Percentiles rank a stretch among this genome's conserved stretches.
These are phyloP conservation scores for Kernera saxatilis DNA, from an alignment of 345 rosid genomes.

Conservation along the genomic window DNA sequence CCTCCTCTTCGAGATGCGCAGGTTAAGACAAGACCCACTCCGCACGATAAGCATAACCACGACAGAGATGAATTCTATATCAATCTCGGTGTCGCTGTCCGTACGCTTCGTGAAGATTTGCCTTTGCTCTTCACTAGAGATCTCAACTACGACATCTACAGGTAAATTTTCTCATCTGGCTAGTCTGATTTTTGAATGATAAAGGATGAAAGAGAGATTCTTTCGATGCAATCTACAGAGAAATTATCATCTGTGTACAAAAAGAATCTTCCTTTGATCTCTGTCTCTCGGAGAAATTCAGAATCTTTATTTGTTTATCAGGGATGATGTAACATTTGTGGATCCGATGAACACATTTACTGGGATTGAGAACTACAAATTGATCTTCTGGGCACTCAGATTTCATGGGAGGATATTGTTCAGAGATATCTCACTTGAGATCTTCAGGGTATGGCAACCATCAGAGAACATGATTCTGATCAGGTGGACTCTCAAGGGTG, in stretches of 20 bases:
- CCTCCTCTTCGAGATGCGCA: slow-evolving; percentile 46
- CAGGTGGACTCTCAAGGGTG: slow-evolving; percentile 88
- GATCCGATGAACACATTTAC: slow-evolving; percentile 81
- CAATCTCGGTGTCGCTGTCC: slow-evolving; percentile 84
- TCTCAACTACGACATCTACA: slow-evolving; percentile 86
- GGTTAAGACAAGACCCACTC: slow-evolving; percentile 28
- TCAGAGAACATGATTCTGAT: slow-evolving; percentile 87
- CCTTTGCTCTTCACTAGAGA: slow-evolving; percentile 68
- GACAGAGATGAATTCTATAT: slow-evolving; percentile 72
- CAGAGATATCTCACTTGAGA: slow-evolving; percentile 76
- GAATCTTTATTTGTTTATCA: slow-evolving; percentile 18
- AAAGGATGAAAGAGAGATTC: background rate
- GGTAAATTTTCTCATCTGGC: slow-evolving; percentile 48
- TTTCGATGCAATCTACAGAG: background rate
- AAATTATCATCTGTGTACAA: background rate
- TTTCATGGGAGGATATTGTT: slow-evolving; percentile 86
- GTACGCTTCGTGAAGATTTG: slow-evolving; percentile 93
- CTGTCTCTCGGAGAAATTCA: background rate
- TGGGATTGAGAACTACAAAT: slow-evolving; percentile 80
- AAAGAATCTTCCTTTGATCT: slow-evolving; percentile 12
- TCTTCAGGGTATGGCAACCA: slow-evolving; percentile 91
- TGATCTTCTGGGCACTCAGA: slow-evolving; percentile 90
- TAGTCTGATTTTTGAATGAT: background rate
- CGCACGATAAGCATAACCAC: slow-evolving; percentile 38
- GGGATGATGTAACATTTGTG: slow-evolving; percentile 83